Evolutionary conservation across 2,329 filamentous ascomycete species (phyloP).

Genomic region (Diaporthe humulicola): DNA sequence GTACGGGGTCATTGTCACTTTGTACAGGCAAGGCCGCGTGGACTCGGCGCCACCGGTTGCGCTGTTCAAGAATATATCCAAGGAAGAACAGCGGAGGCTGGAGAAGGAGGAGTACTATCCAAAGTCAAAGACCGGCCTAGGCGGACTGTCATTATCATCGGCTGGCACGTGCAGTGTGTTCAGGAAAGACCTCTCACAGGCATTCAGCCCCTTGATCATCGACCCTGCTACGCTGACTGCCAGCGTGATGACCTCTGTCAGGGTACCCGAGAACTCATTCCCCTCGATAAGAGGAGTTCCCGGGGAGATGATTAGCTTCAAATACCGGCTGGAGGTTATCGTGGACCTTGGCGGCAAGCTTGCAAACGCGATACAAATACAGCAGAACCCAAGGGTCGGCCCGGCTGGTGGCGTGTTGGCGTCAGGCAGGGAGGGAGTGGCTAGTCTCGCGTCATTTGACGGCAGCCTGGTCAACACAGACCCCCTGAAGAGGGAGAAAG

Average conservation of each 20-base stretch:
- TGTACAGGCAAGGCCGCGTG: slow-evolving; percentile 92
- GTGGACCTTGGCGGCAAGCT: slow-evolving; percentile 92
- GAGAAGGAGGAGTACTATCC: slow-evolving; percentile 90
- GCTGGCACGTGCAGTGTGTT: slow-evolving; percentile 92
- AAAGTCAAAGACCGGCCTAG: slow-evolving; percentile 86
- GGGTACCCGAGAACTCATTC: slow-evolving; percentile 90
- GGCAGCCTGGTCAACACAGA: slow-evolving; percentile 89
- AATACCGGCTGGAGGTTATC: slow-evolving; percentile 92
- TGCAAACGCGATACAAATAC: slow-evolving; percentile 77
- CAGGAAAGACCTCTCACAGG: slow-evolving; percentile 92
- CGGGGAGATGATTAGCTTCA: slow-evolving; percentile 94
- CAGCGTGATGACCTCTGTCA: slow-evolving; percentile 84
- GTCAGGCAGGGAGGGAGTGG: slow-evolving; percentile 33
- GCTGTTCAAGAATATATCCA: slow-evolving; percentile 65
- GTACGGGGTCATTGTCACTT: slow-evolving; percentile 91
- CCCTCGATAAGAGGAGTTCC: slow-evolving; percentile 92
- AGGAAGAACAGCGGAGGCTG: slow-evolving; percentile 74
- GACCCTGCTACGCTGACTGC: slow-evolving; percentile 84
- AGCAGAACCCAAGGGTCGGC: slow-evolving; percentile 63
- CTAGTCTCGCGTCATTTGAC: slow-evolving; percentile 53
- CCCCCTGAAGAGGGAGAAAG: slow-evolving; percentile 87
- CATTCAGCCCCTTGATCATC: slow-evolving; percentile 88
- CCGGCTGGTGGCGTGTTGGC: slow-evolving; percentile 50
- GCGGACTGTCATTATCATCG: slow-evolving; percentile 87
- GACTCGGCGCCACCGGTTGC: slow-evolving; percentile 76